phyloP scores from a whole-genome alignment of 2,329 filamentous ascomycete species.

The Microcyclosporella mali region DNA sequence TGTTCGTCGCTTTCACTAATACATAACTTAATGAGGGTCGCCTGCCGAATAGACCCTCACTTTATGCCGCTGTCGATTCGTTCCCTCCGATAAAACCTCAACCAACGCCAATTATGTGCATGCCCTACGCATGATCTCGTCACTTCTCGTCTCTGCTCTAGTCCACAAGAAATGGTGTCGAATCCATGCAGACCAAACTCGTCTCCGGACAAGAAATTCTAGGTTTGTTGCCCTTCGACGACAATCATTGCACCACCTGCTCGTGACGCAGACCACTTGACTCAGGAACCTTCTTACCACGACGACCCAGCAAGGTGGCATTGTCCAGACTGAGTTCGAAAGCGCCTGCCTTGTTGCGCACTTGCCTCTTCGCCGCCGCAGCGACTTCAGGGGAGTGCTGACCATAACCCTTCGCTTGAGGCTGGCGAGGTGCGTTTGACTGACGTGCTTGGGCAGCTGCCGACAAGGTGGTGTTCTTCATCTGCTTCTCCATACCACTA shows the following conservation, averaged over 20 bases:
- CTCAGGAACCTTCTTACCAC: conserved; percentile 46
- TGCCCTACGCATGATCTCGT: too few relatives aligned
- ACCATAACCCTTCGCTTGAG: conserved; percentile 66
- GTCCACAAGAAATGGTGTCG: too few relatives aligned
- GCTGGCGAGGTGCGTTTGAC: conserved; percentile 43
- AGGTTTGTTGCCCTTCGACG: too few relatives aligned
- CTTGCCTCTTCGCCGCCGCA: conserved; percentile 74
- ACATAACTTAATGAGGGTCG: too few relatives aligned
- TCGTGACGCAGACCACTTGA: conserved; percentile 43
- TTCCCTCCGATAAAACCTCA: too few relatives aligned
- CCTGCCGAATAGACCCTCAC: too few relatives aligned
- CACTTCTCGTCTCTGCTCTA: too few relatives aligned
- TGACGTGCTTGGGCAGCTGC: conserved; percentile 58
- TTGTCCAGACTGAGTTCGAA: conserved; percentile 93
- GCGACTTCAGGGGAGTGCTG: conserved; percentile 82
- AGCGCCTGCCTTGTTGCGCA: conserved; percentile 64
- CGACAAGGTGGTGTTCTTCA: conserved; percentile 74
- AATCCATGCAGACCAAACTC: too few relatives aligned
- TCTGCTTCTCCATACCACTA: conserved; percentile 73
- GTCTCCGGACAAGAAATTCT: too few relatives aligned
- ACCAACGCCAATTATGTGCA: too few relatives aligned
- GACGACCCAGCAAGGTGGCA: conserved; percentile 76
- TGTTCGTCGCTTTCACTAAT: too few relatives aligned
- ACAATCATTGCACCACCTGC: conserved; percentile 20
- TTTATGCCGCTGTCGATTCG: too few relatives aligned